Conservation (phyloP, 257 asterid genomes). For the Nicotiana attenuata region DNA sequence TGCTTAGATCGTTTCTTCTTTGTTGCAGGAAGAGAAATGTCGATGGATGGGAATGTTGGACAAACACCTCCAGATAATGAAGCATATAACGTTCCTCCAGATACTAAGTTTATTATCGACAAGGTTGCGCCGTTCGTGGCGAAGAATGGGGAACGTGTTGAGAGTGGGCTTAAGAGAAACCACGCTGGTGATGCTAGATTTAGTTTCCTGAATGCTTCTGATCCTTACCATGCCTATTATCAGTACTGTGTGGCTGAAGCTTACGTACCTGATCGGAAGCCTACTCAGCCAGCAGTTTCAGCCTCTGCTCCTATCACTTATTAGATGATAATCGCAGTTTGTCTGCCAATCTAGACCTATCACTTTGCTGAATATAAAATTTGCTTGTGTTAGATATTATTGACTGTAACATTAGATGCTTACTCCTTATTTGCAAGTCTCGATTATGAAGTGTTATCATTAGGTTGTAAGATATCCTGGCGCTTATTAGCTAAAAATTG, state of each 20-base stretch:
- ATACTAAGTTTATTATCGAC: no score
- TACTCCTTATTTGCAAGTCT: background rate
- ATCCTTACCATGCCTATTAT: background rate
- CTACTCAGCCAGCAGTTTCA: no score
- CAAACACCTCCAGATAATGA: no score
- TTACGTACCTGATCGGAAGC: background rate
- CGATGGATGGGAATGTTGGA: no score
- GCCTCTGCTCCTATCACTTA: background rate
- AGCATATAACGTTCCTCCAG: no score
- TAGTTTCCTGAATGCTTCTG: background rate
- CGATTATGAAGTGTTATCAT: background rate
- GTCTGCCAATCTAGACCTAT: background rate
- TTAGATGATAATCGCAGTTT: background rate
- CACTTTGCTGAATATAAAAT: background rate
- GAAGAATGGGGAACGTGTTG: background rate
- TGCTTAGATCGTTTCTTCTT: no score
- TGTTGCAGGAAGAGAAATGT: no score
- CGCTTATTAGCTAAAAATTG: background rate
- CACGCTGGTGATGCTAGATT: background rate
- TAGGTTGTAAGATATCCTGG: background rate
- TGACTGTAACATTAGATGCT: background rate
- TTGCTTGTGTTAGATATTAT: no score
- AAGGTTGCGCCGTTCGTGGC: no score
- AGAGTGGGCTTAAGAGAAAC: background rate
- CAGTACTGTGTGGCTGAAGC: background rate